Evolutionary conservation across 306 rosid genomes (phyloP).

Genomic region (Corylus avellana): DNA sequence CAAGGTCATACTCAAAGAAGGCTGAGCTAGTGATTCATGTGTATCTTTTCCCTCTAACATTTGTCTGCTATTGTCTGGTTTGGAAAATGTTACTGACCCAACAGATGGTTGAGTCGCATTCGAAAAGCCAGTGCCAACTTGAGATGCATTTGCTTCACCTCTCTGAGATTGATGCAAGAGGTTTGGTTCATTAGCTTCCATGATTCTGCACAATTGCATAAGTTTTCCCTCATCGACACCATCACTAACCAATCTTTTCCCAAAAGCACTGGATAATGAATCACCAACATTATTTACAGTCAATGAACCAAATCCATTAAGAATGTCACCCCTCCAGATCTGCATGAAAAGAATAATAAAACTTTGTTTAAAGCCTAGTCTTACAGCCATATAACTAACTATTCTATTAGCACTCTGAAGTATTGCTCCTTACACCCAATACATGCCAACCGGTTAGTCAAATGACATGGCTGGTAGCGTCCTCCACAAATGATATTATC

Average conservation of each 20-base stretch:
- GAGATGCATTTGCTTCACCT: constrained; percentile 44
- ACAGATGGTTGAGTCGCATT: constrained; percentile 48
- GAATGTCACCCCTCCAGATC: constrained; percentile 48
- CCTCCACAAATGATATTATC: background rate
- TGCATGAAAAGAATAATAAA: constrained; percentile 39
- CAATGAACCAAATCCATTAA: constrained; percentile 48
- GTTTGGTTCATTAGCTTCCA: constrained; percentile 74
- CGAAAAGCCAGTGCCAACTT: constrained; percentile 53
- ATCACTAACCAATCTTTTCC: constrained; percentile 40
- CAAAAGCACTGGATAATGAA: constrained; percentile 44
- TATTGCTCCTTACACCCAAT: background rate
- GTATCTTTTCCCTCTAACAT: constrained; percentile 54
- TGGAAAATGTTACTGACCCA: constrained; percentile 52
- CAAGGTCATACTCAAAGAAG: constrained; percentile 74
- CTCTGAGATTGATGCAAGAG: constrained; percentile 49
- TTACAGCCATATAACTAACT: constrained; percentile 13
- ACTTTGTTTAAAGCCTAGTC: constrained; percentile 17
- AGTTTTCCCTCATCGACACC: constrained; percentile 75
- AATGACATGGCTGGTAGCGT: constrained; percentile 11
- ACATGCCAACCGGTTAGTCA: background rate
- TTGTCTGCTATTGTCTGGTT: constrained; percentile 54
- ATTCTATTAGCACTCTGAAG: constrained; percentile 4
- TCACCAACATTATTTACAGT: constrained; percentile 46
- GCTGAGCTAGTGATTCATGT: constrained; percentile 47
- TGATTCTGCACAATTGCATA: constrained; percentile 73